These are phyloP conservation scores for Phlyctochytrium arcticum DNA, from an alignment of 192 early-diverging fungal genomes.

Conservation along the genomic window DNA sequence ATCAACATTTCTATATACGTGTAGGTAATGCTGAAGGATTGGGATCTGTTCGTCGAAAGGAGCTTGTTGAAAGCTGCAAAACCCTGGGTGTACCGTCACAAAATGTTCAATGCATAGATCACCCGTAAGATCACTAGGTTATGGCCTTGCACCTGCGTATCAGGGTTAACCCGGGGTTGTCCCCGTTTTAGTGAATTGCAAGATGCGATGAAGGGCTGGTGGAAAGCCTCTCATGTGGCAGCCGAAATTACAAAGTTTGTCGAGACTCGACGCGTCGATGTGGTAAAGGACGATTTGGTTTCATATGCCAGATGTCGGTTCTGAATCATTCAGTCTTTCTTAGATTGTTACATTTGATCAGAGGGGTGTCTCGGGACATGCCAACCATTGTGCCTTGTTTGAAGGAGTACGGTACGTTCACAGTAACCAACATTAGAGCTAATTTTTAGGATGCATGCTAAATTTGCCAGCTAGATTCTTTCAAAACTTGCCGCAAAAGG, in stretches of 20 bases:
- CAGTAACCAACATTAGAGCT: background rate
- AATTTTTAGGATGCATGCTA: background rate
- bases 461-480: slow-evolving; percentile 1
- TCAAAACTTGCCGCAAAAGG: slow-evolving; percentile 1
- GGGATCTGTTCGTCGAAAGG: slow-evolving; percentile 55
- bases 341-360: slow-evolving; percentile 86
- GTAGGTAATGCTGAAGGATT: slow-evolving; percentile 70
- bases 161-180: background rate
- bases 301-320: background rate
- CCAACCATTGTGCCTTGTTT: slow-evolving; percentile 81
- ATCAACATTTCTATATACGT: no score
- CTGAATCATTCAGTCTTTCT: background rate
- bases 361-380: slow-evolving; percentile 83
- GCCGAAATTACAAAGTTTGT: slow-evolving; percentile 22
- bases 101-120: slow-evolving; percentile 49
- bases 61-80: slow-evolving; percentile 58
- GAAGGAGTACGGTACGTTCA: slow-evolving; percentile 55
- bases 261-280: slow-evolving; percentile 12
- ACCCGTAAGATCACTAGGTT: slow-evolving; percentile 50
- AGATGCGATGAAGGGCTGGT: slow-evolving; percentile 42
- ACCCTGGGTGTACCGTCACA: slow-evolving; percentile 49
- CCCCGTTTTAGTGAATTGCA: slow-evolving; percentile 30
- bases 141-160: background rate
- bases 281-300: slow-evolving; percentile 1
- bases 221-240: slow-evolving; percentile 33